Evolutionary conservation across 129 eudicot species (phyloP).

Genomic region (Gnaphalium uliginosum): DNA sequence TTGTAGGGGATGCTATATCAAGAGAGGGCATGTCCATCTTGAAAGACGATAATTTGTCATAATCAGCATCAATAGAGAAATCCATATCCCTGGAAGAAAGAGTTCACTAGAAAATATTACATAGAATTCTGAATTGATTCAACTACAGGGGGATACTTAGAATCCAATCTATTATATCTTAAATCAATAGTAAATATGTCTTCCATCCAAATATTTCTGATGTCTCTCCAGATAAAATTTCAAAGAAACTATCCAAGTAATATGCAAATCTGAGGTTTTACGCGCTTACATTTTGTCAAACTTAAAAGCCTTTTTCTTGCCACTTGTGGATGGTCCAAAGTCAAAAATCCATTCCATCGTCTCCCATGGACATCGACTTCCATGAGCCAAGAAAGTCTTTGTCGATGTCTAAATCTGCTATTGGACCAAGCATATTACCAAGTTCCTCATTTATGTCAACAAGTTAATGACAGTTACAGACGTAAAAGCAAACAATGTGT

Average conservation of each 20-base stretch:
- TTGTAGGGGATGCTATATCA: constrained; percentile 64
- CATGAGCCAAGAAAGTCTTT: constrained; percentile 76
- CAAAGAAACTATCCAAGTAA: constrained; percentile 11
- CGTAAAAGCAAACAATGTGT: constrained; percentile 21
- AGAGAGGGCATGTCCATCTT: constrained; percentile 76
- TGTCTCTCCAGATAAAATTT: constrained; percentile 16
- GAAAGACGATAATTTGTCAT: constrained; percentile 72
- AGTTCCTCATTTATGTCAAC: constrained; percentile 17
- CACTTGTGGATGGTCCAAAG: constrained; percentile 58
- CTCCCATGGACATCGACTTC: constrained; percentile 70
- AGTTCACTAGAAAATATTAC: constrained; percentile 5
- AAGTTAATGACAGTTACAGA: constrained; percentile 16
- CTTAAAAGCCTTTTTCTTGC: constrained; percentile 62
- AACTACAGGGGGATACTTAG: not conserved
- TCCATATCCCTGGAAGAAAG: constrained; percentile 26
- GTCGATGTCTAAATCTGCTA: constrained; percentile 79
- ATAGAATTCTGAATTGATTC: constrained; percentile 12
- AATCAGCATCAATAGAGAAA: constrained; percentile 74
- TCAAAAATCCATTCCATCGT: constrained; percentile 78
- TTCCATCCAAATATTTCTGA: not conserved
- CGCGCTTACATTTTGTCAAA: constrained; percentile 73
- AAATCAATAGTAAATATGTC: too few relatives aligned
- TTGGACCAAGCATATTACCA: constrained; percentile 20
- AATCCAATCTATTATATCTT: too few relatives aligned
- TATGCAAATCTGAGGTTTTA: constrained; percentile 18